Evolutionary conservation across 2,329 filamentous ascomycete genomes (phyloP), one percentile per base, ranked within the genome.

Genomic region (Didymella exigua): DNA sequence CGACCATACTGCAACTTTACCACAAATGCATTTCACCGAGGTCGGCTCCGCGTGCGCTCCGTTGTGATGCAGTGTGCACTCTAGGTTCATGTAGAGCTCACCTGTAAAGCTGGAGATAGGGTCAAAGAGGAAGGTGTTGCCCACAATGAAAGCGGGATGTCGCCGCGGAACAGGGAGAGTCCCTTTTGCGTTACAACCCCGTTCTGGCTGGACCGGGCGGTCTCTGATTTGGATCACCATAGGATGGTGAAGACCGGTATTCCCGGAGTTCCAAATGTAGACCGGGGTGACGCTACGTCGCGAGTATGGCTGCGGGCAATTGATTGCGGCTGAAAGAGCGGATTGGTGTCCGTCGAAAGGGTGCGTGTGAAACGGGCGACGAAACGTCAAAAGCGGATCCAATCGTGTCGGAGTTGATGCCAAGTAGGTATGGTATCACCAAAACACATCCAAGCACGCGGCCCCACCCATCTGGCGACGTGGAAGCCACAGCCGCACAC

Each of bases 371-470:
- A 73, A 73, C 70, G 52, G 59, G 50, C 58, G 65, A 67, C 66
- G 68, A 72, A 73, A 73, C 70, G 55, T 52, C 56, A 59, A 65
- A 67, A 62, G 68, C 63, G 69, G 66, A 66, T 56, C 64, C 58
- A 56, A 37, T 52, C 65, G 68, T 66, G 58, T 71, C 65, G 65
- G 58, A 54, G 44, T 58, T 47, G 49, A 52, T 59, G 68, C 70
- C 69, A 70, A 71, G 70, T n/a, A n/a, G n/a, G n/a, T n/a, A n/a
- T n/a, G n/a, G n/a, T 57, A 66, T 62, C 65, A 64, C 62, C 65
- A 61, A 69, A 68, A 72, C 66, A 31, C 58, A 43, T 34, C 52
- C 52, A 61, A 61, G 47, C 41, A 47, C 26, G 24, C 56, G 46
- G 61, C 51, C 66, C 68, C 68, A 70, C 68, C 63, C 44, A 53